Conservation (phyloP, 768 basidiomycete genomes). For the Tylopilus balloui region DNA sequence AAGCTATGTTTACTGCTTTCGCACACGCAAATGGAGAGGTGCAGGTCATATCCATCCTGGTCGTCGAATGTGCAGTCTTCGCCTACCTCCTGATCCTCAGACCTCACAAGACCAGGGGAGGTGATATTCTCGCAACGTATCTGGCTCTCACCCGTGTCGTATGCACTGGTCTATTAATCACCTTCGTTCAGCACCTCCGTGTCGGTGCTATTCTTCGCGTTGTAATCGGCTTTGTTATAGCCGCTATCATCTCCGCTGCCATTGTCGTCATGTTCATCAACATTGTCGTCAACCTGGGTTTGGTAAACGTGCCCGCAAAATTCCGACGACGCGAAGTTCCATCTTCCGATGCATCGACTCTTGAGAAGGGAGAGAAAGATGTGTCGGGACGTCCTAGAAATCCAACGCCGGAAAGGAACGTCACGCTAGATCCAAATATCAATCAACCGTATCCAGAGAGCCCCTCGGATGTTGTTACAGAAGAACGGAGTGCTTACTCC, state of each 20-base stretch:
- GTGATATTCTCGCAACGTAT: conserved; percentile 65
- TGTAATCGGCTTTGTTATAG: conserved; percentile 70
- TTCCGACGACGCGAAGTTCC: conserved; percentile 15
- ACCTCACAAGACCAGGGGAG: conserved; percentile 65
- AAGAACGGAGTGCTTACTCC: conserved; percentile 27
- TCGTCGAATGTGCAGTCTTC: conserved; percentile 63
- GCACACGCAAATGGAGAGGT: conserved; percentile 56
- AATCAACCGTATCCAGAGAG: conserved; percentile 44
- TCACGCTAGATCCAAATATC: conserved; percentile 37
- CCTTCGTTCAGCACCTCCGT: conserved; percentile 63
- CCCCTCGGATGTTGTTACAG: conserved; percentile 21
- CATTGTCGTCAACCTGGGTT: conserved; percentile 47
- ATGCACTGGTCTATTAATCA: conserved; percentile 67
- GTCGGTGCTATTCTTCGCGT: conserved; percentile 77
- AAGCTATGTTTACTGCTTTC: conserved; percentile 69
- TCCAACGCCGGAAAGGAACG: conserved; percentile 49
- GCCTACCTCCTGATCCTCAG: conserved; percentile 47
- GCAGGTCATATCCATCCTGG: conserved; percentile 63
- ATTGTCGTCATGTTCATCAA: conserved; percentile 69
- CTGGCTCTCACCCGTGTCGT: conserved; percentile 64
- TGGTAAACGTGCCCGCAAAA: conserved; percentile 25
- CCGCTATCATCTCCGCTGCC: conserved; percentile 67
- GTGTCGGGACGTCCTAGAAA: conserved; percentile 40
- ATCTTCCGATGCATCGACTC: conserved; percentile 13
- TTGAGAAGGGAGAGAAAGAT: conserved; percentile 30